phyloP scores from a whole-genome alignment of 2,329 filamentous ascomycete genomes.

The Pyrenochaeta sp. region DNA sequence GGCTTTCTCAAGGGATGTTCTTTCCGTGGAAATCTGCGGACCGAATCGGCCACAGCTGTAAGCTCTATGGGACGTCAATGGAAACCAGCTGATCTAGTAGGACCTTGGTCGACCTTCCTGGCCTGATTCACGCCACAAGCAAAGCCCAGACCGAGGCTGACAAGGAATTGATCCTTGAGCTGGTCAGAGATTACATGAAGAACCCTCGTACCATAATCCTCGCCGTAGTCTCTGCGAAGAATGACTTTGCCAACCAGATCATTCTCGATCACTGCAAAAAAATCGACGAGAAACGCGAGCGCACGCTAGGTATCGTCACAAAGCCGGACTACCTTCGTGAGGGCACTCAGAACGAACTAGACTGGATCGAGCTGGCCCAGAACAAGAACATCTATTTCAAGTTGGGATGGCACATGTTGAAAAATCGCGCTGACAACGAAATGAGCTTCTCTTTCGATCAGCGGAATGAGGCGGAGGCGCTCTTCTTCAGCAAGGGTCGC shows the following conservation, averaged over 20 bases:
- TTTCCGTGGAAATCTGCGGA: constrained; percentile 28
- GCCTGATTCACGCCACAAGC: constrained; percentile 43
- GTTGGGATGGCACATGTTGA: constrained; percentile 64
- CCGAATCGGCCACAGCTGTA: constrained; percentile 41
- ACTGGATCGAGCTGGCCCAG: constrained; percentile 50
- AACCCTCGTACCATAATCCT: constrained; percentile 29
- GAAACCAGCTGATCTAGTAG: too few species aligned
- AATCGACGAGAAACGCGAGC: constrained; percentile 37
- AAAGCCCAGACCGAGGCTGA: constrained; percentile 19
- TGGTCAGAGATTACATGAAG: constrained; percentile 25
- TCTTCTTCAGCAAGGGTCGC: constrained; percentile 44
- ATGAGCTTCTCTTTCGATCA: constrained; percentile 47
- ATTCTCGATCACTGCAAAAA: constrained; percentile 17
- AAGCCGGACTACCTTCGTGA: constrained; percentile 48
- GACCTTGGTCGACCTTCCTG: constrained; percentile 55
- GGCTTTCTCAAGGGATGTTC: constrained; percentile 13
- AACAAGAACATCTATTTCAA: constrained; percentile 51
- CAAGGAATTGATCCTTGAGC: constrained; percentile 15
- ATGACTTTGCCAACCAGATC: constrained; percentile 45
- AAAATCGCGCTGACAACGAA: constrained; percentile 54
- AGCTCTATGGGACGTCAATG: too few species aligned
- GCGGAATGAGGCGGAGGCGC: constrained; percentile 50
- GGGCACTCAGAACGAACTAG: constrained; percentile 52
- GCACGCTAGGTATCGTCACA: constrained; percentile 49
- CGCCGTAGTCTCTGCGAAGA: constrained; percentile 26